phyloP scores from a whole-genome alignment of 495 filamentous ascomycete genomes.

The Lepraria neglecta region DNA sequence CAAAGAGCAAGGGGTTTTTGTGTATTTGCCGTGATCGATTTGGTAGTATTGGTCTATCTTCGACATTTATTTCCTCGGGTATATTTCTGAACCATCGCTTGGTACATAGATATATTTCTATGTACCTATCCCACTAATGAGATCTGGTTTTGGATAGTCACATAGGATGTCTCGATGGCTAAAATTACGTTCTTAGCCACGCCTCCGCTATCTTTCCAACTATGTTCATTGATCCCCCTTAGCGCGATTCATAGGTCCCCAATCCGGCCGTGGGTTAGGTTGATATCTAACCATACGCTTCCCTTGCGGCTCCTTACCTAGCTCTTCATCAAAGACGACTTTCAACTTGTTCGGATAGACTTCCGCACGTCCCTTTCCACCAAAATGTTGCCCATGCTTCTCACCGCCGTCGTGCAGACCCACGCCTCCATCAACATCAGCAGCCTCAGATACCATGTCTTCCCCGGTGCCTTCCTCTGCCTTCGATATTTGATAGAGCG shows the following conservation, averaged over 20 bases:
- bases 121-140: no score
- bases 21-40: no score
- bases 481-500: constrained; percentile 38
- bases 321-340: constrained; percentile 73
- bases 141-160: no score
- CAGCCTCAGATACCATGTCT: neutral
- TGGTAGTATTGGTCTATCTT: no score
- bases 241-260: constrained; percentile 84
- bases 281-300: constrained; percentile 76
- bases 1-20: no score
- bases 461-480: constrained; percentile 13
- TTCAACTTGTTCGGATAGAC: constrained; percentile 42
- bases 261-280: constrained; percentile 79
- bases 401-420: constrained; percentile 21
- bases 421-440: constrained; percentile 7
- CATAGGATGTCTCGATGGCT: no score
- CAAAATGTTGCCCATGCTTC: constrained; percentile 30
- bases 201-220: no score
- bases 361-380: constrained; percentile 12
- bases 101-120: no score
- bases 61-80: no score
- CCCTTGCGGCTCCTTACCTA: constrained; percentile 60
- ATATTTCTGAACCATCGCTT: no score
- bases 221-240: constrained; percentile 32
- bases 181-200: no score